Evolutionary conservation across 1,284 basidiomycete genomes (phyloP).

Genomic region (Austroboletus novae-zelandiae): DNA sequence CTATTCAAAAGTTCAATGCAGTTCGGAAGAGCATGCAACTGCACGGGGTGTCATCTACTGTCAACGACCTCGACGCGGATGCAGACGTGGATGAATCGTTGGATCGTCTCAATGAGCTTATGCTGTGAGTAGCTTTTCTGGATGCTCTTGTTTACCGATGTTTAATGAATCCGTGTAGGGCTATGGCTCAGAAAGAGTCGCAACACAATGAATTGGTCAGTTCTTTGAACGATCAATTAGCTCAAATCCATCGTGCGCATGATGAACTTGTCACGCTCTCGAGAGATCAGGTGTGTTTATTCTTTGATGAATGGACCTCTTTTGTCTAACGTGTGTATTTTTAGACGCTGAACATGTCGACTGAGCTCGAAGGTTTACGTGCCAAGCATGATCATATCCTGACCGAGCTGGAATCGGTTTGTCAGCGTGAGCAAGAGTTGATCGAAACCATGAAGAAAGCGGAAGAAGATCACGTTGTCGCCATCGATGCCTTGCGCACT

Average conservation of each 20-base stretch:
- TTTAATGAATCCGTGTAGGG: slow-evolving; percentile 43
- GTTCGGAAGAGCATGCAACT: slow-evolving; percentile 64
- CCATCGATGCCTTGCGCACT: slow-evolving; percentile 49
- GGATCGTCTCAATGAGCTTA: slow-evolving; percentile 79
- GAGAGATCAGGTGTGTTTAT: slow-evolving; percentile 65
- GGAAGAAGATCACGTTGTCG: slow-evolving; percentile 45
- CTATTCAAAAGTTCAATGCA: slow-evolving; percentile 66
- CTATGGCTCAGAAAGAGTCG: slow-evolving; percentile 94
- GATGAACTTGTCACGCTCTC: slow-evolving; percentile 79
- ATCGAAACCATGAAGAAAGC: slow-evolving; percentile 47
- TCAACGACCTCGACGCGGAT: slow-evolving; percentile 26
- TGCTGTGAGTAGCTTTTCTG: slow-evolving; percentile 59
- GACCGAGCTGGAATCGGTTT: slow-evolving; percentile 50
- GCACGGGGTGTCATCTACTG: slow-evolving; percentile 34
- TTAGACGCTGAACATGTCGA: slow-evolving; percentile 82
- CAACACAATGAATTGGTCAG: slow-evolving; percentile 77
- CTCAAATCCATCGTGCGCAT: slow-evolving; percentile 69
- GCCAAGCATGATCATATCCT: slow-evolving; percentile 57
- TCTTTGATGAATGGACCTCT: not conserved
- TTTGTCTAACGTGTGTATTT: slow-evolving; percentile 1
- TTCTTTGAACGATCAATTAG: slow-evolving; percentile 63
- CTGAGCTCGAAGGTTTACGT: slow-evolving; percentile 74
- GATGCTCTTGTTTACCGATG: slow-evolving; percentile 5
- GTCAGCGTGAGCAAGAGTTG: slow-evolving; percentile 57
- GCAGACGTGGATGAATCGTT: slow-evolving; percentile 66